These are phyloP conservation scores for Pseudodiploospora longispora DNA, from an alignment of 2,329 filamentous ascomycete species.

Conservation along the genomic window DNA sequence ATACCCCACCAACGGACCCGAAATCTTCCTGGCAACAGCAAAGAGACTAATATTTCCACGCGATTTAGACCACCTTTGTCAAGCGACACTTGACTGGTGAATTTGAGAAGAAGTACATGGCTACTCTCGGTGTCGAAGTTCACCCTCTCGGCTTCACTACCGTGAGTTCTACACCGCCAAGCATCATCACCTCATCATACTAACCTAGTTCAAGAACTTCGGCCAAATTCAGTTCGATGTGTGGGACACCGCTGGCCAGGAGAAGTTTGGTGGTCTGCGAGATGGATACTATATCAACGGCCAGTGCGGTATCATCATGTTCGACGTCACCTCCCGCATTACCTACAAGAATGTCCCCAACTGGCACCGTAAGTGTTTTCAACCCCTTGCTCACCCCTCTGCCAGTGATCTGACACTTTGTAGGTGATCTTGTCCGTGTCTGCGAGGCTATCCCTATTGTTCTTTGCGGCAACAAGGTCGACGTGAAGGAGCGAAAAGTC, in stretches of 20 bases:
- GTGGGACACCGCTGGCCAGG: constrained; percentile 97
- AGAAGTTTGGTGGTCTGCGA: constrained; percentile 99
- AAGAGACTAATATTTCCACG: constrained; percentile 8
- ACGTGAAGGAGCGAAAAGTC: constrained; percentile 99
- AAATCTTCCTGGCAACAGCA: neutral
- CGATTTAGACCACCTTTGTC: constrained; percentile 88
- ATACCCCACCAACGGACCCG: too few relatives aligned
- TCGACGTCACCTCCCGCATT: constrained; percentile 97
- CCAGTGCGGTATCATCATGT: constrained; percentile 99
- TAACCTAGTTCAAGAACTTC: constrained; percentile 60
- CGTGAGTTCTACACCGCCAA: constrained; percentile 52
- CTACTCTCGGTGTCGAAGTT: constrained; percentile 97
- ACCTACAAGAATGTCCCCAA: constrained; percentile 99
- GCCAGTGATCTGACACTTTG: constrained; percentile 11
- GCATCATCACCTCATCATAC: constrained; percentile 12
- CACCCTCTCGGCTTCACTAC: constrained; percentile 97
- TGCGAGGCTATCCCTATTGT: constrained; percentile 99
- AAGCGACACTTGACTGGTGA: constrained; percentile 99
- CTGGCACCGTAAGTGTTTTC: constrained; percentile 83
- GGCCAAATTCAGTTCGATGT: constrained; percentile 98
- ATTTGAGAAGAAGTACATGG: constrained; percentile 99
- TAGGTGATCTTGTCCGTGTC: constrained; percentile 95
- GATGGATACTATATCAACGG: constrained; percentile 99
- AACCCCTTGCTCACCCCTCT: neutral
- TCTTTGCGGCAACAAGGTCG: constrained; percentile 98